phyloP scores from a whole-genome alignment of 2,329 filamentous ascomycete species.

The Calcarisporium arbuscula region DNA sequence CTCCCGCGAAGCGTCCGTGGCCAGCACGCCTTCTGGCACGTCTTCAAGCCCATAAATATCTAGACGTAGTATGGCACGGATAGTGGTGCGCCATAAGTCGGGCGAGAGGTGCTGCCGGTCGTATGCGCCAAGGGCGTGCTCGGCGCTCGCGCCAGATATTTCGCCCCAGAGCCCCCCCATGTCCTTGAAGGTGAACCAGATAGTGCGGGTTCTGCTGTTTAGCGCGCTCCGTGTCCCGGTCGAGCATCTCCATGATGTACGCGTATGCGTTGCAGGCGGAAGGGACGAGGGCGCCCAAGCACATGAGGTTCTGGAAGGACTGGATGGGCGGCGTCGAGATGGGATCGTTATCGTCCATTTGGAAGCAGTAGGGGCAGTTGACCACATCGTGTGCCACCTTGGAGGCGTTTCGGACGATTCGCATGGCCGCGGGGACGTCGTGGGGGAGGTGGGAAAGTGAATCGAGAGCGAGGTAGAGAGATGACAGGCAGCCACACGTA shows the following conservation, averaged over 20 bases:
- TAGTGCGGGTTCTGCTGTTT: slow-evolving; percentile 30
- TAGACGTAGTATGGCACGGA: slow-evolving; percentile 47
- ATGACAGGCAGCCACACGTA: slow-evolving; percentile 42
- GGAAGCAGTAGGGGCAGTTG: slow-evolving; percentile 43
- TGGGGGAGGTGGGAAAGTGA: slow-evolving; percentile 40
- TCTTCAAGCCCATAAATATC: slow-evolving; percentile 50
- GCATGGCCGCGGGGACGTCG: slow-evolving; percentile 40
- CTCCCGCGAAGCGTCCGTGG: slow-evolving; percentile 22
- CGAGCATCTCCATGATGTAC: slow-evolving; percentile 47
- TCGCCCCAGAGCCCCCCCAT: slow-evolving; percentile 45
- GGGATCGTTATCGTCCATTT: slow-evolving; percentile 27
- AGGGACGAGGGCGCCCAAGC: slow-evolving; percentile 51
- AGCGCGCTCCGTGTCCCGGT: slow-evolving; percentile 42
- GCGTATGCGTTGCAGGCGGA: slow-evolving; percentile 53
- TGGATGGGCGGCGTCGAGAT: slow-evolving; percentile 35
- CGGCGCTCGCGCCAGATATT: slow-evolving; percentile 16
- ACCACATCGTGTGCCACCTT: slow-evolving; percentile 45
- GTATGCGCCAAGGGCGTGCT: slow-evolving; percentile 22
- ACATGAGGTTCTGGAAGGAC: slow-evolving; percentile 52
- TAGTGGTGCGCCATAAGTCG: slow-evolving; percentile 44
- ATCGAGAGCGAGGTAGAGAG: slow-evolving; percentile 44
- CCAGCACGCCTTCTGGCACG: slow-evolving; percentile 5
- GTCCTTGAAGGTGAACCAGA: slow-evolving; percentile 38
- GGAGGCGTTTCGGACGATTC: slow-evolving; percentile 40
- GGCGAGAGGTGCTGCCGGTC: slow-evolving; percentile 43